phyloP scores from a whole-genome alignment of 805 yeast species.

The Myxozyma melibiosi region DNA sequence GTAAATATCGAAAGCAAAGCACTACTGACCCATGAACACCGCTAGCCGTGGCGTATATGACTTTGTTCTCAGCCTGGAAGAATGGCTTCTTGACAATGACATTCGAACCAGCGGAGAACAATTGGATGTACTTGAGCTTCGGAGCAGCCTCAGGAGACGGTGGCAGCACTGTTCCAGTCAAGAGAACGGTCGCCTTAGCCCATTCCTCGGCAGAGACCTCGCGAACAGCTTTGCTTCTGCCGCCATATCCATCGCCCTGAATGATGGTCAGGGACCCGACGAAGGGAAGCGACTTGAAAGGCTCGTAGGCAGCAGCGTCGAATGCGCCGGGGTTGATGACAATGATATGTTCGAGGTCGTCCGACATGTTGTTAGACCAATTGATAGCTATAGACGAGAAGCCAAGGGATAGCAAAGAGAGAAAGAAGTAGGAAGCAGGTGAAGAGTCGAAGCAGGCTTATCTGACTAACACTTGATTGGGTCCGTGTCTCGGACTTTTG shows the following conservation, averaged over 20 bases:
- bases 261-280: constrained; percentile 27
- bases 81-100: constrained; percentile 19
- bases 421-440: too few relatives aligned
- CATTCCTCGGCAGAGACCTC: constrained; percentile 27
- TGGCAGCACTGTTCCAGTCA: constrained; percentile 23
- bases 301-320: constrained; percentile 15
- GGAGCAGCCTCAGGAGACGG: constrained; percentile 32
- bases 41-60: constrained; percentile 31
- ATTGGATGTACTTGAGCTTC: constrained; percentile 31
- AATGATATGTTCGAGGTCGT: constrained; percentile 21
- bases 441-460: too few relatives aligned
- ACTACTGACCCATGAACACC: constrained; percentile 34
- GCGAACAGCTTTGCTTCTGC: constrained; percentile 15
- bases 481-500: background rate
- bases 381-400: too few relatives aligned
- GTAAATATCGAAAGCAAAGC: too few relatives aligned
- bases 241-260: constrained; percentile 21
- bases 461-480: background rate
- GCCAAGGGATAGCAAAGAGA: too few relatives aligned
- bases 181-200: constrained; percentile 22
- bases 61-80: constrained; percentile 9
- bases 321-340: constrained; percentile 17
- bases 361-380: background rate
- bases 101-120: constrained; percentile 34
- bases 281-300: constrained; percentile 16